Evolutionary conservation across 768 basidiomycete species (phyloP).

Genomic region (Gloeostereum incarnatum): DNA sequence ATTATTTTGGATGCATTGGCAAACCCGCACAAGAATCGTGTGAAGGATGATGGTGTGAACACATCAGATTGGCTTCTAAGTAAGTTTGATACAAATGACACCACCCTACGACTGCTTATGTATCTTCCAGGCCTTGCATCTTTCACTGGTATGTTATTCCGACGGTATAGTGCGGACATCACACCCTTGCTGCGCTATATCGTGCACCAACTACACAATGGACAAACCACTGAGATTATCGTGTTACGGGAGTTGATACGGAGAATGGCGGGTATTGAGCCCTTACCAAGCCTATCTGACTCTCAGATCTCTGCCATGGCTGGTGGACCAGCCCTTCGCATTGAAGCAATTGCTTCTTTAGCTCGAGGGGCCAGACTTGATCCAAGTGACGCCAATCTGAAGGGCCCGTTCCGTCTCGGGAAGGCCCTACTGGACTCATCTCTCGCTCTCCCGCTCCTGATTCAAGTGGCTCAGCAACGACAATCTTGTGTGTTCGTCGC

Average conservation of each 20-base stretch:
- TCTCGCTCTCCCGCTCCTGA: constrained; percentile 80
- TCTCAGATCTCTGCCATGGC: constrained; percentile 86
- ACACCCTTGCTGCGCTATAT: constrained; percentile 83
- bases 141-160: constrained; percentile 88
- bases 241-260: constrained; percentile 89
- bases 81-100: constrained; percentile 37
- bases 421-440: constrained; percentile 56
- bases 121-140: constrained; percentile 67
- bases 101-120: constrained; percentile 7
- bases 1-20: constrained; percentile 82
- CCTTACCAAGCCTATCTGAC: constrained; percentile 82
- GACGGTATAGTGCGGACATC: constrained; percentile 77
- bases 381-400: constrained; percentile 51
- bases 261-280: constrained; percentile 94
- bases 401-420: constrained; percentile 61
- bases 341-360: constrained; percentile 78
- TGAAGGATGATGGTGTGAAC: constrained; percentile 91
- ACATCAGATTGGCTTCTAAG: constrained; percentile 89
- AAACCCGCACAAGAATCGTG: constrained; percentile 68
- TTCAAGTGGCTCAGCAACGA: constrained; percentile 88
- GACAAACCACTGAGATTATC: constrained; percentile 80
- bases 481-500: constrained; percentile 76
- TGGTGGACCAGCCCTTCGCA: constrained; percentile 78
- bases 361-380: constrained; percentile 71
- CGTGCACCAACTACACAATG: constrained; percentile 80